Conservation (phyloP, 306 rosid genomes). For the Bauhinia variegata region DNA sequence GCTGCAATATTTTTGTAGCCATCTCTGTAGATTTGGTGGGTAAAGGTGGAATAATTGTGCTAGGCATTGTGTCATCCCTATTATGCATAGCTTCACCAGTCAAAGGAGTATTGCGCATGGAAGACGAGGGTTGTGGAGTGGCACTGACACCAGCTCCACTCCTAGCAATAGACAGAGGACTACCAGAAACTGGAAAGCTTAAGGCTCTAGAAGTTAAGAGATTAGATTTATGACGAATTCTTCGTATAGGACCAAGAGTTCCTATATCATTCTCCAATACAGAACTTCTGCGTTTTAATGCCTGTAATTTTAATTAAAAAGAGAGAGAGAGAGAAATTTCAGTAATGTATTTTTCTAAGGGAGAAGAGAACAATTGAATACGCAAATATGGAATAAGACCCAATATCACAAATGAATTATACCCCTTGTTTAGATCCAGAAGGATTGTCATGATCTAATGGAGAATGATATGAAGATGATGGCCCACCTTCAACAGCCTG, state of each 20-base stretch:
- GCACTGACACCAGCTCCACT: slow-evolving; percentile 41
- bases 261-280: slow-evolving; percentile 77
- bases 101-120: slow-evolving; percentile 46
- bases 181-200: slow-evolving; percentile 32
- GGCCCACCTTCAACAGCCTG: slow-evolving; percentile 62
- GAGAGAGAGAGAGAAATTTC: slow-evolving; percentile 6
- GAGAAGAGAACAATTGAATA: slow-evolving; percentile 16
- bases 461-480: slow-evolving; percentile 59
- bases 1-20: slow-evolving; percentile 81
- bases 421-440: slow-evolving; percentile 70
- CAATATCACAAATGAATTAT: slow-evolving; percentile 25
- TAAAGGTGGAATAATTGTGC: slow-evolving; percentile 44
- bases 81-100: slow-evolving; percentile 45
- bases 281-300: slow-evolving; percentile 67
- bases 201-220: slow-evolving; percentile 64
- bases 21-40: slow-evolving; percentile 75
- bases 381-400: slow-evolving; percentile 14
- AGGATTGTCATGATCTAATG: slow-evolving; percentile 52
- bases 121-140: slow-evolving; percentile 51
- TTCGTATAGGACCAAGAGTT: slow-evolving; percentile 80
- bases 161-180: slow-evolving; percentile 45
- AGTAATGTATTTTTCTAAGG: slow-evolving; percentile 20
- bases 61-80: slow-evolving; percentile 44
- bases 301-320: slow-evolving; percentile 40
- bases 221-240: slow-evolving; percentile 77